A percentile compares a stretch with the other conserved stretches of the same genome.
These are phyloP conservation scores for Cystofilobasidium capitatum DNA, from an alignment of 768 basidiomycete species.

Conservation along the genomic window DNA sequence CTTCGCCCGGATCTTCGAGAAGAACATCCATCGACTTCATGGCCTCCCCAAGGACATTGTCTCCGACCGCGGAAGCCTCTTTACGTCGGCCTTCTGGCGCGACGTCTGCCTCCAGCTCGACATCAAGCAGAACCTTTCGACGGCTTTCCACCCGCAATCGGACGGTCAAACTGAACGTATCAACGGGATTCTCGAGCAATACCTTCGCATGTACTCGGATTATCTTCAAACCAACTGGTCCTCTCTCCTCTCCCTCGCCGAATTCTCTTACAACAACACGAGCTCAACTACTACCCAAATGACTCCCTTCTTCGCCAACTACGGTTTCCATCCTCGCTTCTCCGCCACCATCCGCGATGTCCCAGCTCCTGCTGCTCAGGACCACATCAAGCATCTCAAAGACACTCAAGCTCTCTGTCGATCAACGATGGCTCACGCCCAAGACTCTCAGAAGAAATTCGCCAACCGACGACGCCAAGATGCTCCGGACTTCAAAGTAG, in stretches of 20 bases:
- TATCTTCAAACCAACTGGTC: slow-evolving; percentile 46
- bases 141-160: background rate
- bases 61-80: slow-evolving; percentile 12
- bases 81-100: slow-evolving; percentile 8
- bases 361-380: slow-evolving; percentile 11
- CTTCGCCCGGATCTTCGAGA: slow-evolving; percentile 7
- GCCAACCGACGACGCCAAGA: too few relatives aligned
- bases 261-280: slow-evolving; percentile 44
- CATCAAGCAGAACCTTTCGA: background rate
- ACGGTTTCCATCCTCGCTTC: slow-evolving; percentile 34
- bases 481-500: too few relatives aligned
- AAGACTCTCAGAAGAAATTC: too few relatives aligned
- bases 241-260: too few relatives aligned
- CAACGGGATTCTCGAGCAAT: slow-evolving; percentile 40
- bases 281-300: slow-evolving; percentile 38
- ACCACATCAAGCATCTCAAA: background rate
- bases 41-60: slow-evolving; percentile 10
- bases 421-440: too few relatives aligned
- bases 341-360: background rate
- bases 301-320: slow-evolving; percentile 43
- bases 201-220: slow-evolving; percentile 40
- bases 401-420: background rate
- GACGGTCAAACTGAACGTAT: slow-evolving; percentile 34
- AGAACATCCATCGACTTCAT: slow-evolving; percentile 1
- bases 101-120: background rate